Evolutionary conservation across 768 basidiomycete genomes (phyloP).

Genomic region (Pisolithus orientalis): DNA sequence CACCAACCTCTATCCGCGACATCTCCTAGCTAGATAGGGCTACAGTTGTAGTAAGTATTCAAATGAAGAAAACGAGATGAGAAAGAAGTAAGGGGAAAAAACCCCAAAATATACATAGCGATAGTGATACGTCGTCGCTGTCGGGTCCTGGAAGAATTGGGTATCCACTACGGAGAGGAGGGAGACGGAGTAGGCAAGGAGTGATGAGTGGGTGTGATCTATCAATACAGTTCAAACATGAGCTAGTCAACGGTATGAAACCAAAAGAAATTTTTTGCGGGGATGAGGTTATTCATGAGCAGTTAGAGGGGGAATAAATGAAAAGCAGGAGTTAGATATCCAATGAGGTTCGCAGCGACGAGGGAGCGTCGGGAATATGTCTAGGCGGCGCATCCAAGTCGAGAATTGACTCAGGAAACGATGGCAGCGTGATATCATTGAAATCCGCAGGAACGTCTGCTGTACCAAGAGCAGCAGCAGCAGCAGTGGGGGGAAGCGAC

Average conservation of each 20-base stretch:
- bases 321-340: constrained; percentile 1
- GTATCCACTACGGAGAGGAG: constrained; percentile 12
- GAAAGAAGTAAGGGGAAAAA: background rate
- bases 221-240: constrained; percentile 21
- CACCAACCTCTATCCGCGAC: too few species aligned
- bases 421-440: constrained; percentile 11
- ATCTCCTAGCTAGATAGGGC: too few species aligned
- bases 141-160: constrained; percentile 3
- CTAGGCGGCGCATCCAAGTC: constrained; percentile 13
- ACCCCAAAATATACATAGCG: constrained; percentile 15
- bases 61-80: too few species aligned
- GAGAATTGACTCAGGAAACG: constrained; percentile 13
- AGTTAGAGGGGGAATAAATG: too few species aligned
- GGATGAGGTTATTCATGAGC: too few species aligned
- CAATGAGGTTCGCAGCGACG: constrained; percentile 7
- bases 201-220: constrained; percentile 6
- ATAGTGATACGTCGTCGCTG: constrained; percentile 11
- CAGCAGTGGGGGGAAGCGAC: constrained; percentile 17
- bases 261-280: too few species aligned
- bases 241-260: constrained; percentile 2
- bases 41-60: too few species aligned
- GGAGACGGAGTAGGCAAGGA: background rate
- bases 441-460: constrained; percentile 19
- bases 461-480: constrained; percentile 10
- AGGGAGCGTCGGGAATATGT: constrained; percentile 13